These are phyloP conservation scores for Diaporthe vexans DNA, from an alignment of 2,329 filamentous ascomycete genomes.

Conservation along the genomic window DNA sequence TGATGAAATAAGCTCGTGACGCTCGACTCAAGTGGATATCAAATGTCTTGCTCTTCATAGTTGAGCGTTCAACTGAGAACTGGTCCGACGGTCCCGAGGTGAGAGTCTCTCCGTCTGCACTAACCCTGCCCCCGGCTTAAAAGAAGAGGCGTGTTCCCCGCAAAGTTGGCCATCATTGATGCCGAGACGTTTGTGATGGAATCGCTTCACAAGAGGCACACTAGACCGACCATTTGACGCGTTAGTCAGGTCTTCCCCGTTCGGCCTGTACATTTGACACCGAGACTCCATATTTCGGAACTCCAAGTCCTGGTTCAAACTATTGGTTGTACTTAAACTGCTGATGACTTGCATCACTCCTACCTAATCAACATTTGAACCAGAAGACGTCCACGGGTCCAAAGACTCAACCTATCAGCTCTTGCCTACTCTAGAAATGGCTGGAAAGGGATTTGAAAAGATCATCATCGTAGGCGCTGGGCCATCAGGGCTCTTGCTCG, in stretches of 20 bases:
- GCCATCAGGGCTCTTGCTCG: constrained; percentile 63
- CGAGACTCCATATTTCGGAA: neutral
- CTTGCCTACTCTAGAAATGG: neutral
- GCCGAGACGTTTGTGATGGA: constrained; percentile 8
- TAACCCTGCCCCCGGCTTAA: neutral
- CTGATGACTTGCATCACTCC: neutral
- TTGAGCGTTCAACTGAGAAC: neutral
- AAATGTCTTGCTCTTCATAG: neutral
- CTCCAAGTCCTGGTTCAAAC: neutral
- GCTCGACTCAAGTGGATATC: no score
- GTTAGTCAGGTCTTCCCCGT: neutral
- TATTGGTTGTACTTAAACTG: neutral
- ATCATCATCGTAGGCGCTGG: constrained; percentile 63
- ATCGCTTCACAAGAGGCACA: neutral
- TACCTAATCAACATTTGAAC: no score
- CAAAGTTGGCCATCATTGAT: constrained; percentile 23
- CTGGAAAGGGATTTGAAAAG: constrained; percentile 44
- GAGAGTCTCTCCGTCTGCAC: neutral
- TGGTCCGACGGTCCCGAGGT: neutral
- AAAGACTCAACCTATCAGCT: neutral
- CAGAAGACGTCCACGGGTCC: neutral
- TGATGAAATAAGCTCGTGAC: no score
- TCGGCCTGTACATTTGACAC: constrained; percentile 25
- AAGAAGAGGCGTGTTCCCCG: constrained; percentile 17
- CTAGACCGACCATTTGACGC: neutral